Percentiles rank a stretch among this genome's conserved stretches.
phyloP scores from a whole-genome alignment of 1,284 basidiomycete species.

The Acaromyces ingoldii region DNA sequence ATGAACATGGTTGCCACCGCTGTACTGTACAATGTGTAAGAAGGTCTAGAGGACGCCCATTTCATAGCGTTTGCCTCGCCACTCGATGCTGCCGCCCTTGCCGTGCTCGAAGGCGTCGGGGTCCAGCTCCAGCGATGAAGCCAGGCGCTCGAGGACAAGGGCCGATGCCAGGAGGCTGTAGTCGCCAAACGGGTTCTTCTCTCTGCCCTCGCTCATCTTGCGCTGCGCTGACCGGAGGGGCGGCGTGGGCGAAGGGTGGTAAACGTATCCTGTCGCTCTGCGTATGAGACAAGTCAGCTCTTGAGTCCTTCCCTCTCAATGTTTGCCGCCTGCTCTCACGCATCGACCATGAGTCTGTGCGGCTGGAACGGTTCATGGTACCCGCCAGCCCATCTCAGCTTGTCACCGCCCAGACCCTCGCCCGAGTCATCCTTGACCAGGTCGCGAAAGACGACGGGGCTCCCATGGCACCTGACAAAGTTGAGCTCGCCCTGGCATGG shows the following conservation, averaged over 20 bases:
- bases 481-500: constrained; percentile 14
- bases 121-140: constrained; percentile 2
- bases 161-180: constrained; percentile 3
- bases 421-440: constrained; percentile 1
- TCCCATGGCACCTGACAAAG: constrained; percentile 6
- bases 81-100: constrained; percentile 1
- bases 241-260: constrained; percentile 9
- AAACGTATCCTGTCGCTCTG: constrained; percentile 12
- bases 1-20: too few species aligned
- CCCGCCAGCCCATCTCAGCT: constrained; percentile 9
- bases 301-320: neutral
- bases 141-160: constrained; percentile 2
- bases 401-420: neutral
- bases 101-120: neutral
- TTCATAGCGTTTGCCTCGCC: neutral
- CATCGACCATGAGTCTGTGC: constrained; percentile 4
- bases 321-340: neutral
- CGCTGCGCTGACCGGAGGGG: neutral
- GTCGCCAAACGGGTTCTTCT: neutral
- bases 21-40: too few species aligned
- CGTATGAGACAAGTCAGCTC: neutral
- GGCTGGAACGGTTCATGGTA: constrained; percentile 1
- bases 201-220: neutral
- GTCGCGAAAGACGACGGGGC: constrained; percentile 12
- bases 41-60: constrained; percentile 6